Evolutionary conservation across 208 protist species (phyloP).

Genomic region (Acanthamoeba triangularis): DNA sequence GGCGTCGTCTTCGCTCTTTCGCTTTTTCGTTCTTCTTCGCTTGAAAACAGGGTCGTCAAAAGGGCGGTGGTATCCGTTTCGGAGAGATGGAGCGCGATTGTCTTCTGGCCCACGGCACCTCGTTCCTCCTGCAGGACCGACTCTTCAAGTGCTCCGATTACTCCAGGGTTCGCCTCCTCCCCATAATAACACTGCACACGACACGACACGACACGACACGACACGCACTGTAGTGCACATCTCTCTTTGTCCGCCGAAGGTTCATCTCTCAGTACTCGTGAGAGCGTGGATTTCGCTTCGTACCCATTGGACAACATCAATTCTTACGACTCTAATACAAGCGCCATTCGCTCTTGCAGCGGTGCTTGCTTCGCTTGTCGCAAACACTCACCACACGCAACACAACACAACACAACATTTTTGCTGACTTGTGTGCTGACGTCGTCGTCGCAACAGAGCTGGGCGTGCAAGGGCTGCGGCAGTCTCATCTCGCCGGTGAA

Average conservation of each 20-base stretch:
- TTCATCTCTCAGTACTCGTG: neutral
- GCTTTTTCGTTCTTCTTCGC: neutral
- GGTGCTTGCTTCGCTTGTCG: constrained; percentile 31
- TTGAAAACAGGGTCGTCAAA: constrained; percentile 89
- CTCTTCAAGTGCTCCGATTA: constrained; percentile 95
- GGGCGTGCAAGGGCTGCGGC: neutral
- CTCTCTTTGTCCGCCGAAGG: constrained; percentile 15
- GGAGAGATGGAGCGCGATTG: constrained; percentile 99
- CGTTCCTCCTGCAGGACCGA: constrained; percentile 99
- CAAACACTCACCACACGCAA: neutral
- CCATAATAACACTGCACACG: too few species aligned
- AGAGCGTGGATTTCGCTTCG: neutral
- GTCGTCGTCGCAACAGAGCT: neutral
- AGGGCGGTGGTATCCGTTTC: constrained; percentile 98
- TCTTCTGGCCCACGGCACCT: constrained; percentile 98
- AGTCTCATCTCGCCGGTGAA: constrained; percentile 34
- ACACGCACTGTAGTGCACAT: neutral
- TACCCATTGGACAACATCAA: neutral
- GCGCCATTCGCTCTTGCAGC: constrained; percentile 16
- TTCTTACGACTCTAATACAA: neutral
- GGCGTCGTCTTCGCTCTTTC: neutral
- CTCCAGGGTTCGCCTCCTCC: neutral
- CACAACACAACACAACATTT: neutral
- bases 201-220: too few species aligned
- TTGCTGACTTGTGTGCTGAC: neutral